phyloP scores from a whole-genome alignment of 1,139 yeast species.

The Magnusiomyces tetraspermus region DNA sequence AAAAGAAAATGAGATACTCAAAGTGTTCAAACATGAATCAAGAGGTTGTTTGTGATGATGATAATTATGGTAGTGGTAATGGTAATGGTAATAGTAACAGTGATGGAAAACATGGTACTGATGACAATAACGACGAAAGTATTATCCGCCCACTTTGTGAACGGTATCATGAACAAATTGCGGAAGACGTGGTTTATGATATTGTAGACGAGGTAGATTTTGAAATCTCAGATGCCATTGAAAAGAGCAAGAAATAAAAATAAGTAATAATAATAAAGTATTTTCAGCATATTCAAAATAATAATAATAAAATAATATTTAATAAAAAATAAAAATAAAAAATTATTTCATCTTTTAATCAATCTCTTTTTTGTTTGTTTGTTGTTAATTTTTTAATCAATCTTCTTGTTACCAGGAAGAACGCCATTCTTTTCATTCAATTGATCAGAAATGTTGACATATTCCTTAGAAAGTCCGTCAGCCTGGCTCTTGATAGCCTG shows the following conservation, averaged over 20 bases:
- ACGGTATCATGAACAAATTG: slow-evolving; percentile 58
- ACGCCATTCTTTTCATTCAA: slow-evolving; percentile 26
- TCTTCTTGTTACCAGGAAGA: slow-evolving; percentile 26
- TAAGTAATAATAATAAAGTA: neutral
- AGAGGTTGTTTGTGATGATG: no score
- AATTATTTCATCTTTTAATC: neutral
- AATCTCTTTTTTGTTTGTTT: no score
- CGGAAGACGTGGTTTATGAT: slow-evolving; percentile 80
- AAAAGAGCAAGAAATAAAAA: neutral
- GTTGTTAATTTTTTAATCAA: slow-evolving; percentile 20
- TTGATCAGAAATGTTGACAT: slow-evolving; percentile 41
- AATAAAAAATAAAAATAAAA: no score
- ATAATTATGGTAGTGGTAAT: neutral
- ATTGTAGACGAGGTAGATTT: slow-evolving; percentile 77
- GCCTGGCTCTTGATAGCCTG: slow-evolving; percentile 66
- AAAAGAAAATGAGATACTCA: slow-evolving; percentile 28
- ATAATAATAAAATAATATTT: no score
- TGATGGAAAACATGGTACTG: neutral
- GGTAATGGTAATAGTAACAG: no score
- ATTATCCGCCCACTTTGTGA: slow-evolving; percentile 45
- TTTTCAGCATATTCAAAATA: neutral
- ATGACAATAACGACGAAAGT: slow-evolving; percentile 20
- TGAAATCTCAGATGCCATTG: neutral
- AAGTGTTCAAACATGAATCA: slow-evolving; percentile 42
- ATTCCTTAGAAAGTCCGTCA: slow-evolving; percentile 53